phyloP scores from a whole-genome alignment of 441 rosid species.

The Capsella rubella region DNA sequence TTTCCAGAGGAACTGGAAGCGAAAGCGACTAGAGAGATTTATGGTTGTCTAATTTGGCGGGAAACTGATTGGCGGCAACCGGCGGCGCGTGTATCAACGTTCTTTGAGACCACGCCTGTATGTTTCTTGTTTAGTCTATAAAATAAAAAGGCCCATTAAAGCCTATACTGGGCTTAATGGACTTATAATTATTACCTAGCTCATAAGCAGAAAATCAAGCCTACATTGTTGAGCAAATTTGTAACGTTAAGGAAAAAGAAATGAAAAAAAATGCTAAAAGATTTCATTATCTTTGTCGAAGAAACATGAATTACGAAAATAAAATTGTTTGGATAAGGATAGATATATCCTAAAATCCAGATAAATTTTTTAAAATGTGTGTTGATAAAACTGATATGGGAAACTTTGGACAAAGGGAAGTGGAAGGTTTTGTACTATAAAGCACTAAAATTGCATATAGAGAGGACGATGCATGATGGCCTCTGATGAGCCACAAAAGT shows the following conservation, averaged over 20 bases:
- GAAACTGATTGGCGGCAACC: slow-evolving; percentile 60
- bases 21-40: slow-evolving; percentile 18
- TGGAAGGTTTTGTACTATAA: slow-evolving; percentile 44
- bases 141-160: slow-evolving; percentile 34
- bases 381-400: background rate
- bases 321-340: background rate
- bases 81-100: slow-evolving; percentile 52
- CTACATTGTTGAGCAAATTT: background rate
- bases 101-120: slow-evolving; percentile 10
- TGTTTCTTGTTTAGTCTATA: slow-evolving; percentile 13
- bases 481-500: slow-evolving; percentile 47
- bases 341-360: background rate
- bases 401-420: slow-evolving; percentile 47
- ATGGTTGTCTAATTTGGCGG: slow-evolving; percentile 59
- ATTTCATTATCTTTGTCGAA: background rate
- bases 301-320: slow-evolving; percentile 16
- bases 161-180: slow-evolving; percentile 13
- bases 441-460: slow-evolving; percentile 38
- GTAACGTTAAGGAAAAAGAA: background rate
- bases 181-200: background rate
- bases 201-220: background rate
- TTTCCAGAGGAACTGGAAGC: slow-evolving; percentile 11
- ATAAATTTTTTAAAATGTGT: background rate
- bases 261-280: background rate
- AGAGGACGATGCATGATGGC: slow-evolving; percentile 46